phyloP scores from a whole-genome alignment of 108 stramenopile genomes.

The Stephanodiscus minutulus region DNA sequence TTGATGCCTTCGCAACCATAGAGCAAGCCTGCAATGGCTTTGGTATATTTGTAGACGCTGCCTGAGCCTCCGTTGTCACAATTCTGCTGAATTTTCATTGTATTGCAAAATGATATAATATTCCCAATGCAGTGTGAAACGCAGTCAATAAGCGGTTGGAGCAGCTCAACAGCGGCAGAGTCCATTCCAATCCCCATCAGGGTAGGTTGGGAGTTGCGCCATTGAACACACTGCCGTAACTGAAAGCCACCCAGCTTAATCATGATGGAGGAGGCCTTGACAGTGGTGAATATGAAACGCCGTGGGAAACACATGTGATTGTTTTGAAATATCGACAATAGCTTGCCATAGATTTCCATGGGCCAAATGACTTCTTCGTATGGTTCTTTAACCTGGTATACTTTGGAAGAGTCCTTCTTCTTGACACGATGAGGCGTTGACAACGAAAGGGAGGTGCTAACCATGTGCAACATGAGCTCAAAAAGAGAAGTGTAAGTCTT shows the following conservation, averaged over 20 bases:
- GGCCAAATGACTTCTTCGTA: constrained; percentile 22
- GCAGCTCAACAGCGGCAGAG: constrained; percentile 27
- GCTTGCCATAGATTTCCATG: constrained; percentile 23
- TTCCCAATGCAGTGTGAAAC: constrained; percentile 29
- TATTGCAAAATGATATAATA: constrained; percentile 24
- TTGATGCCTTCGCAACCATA: constrained; percentile 28
- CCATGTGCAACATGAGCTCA: constrained; percentile 35
- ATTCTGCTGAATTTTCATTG: not conserved
- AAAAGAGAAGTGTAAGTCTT: constrained; percentile 31
- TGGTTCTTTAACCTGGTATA: constrained; percentile 8
- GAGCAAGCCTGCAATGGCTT: constrained; percentile 23
- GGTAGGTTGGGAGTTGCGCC: constrained; percentile 32
- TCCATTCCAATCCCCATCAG: constrained; percentile 19
- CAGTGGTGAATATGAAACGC: constrained; percentile 16
- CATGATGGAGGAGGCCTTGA: constrained; percentile 18
- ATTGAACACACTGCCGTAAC: constrained; percentile 33
- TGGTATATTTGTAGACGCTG: constrained; percentile 29
- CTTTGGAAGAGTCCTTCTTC: not conserved
- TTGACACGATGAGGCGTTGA: constrained; percentile 23
- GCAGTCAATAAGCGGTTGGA: constrained; percentile 33
- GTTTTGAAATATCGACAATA: constrained; percentile 15
- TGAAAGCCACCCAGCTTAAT: constrained; percentile 32
- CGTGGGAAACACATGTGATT: constrained; percentile 11
- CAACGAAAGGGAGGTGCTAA: constrained; percentile 28
- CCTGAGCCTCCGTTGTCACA: not conserved